A percentile compares a stretch with the other conserved stretches of the same genome.
These are phyloP conservation scores for Exophiala sp. DNA, from an alignment of 2,329 filamentous ascomycete genomes.

Conservation along the genomic window DNA sequence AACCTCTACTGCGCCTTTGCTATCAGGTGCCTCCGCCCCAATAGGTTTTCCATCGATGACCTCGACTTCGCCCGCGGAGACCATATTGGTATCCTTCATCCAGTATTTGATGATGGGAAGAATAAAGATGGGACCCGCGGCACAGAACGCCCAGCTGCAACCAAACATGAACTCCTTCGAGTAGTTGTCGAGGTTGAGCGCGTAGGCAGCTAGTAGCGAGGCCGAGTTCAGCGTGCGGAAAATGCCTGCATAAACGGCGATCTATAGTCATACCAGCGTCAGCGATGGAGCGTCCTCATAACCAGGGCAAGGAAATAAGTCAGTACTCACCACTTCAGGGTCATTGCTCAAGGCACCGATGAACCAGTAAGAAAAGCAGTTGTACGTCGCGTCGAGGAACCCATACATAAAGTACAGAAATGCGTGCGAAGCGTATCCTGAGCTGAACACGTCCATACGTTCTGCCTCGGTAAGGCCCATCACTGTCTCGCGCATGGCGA, in stretches of 20 bases:
- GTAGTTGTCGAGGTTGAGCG: not conserved
- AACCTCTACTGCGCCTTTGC: too few species aligned
- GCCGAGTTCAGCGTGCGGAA: slow-evolving; percentile 6
- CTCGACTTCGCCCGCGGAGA: not conserved
- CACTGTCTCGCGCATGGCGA: not conserved
- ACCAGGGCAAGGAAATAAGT: not conserved
- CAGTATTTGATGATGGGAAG: slow-evolving; percentile 5
- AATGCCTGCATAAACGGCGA: slow-evolving; percentile 23
- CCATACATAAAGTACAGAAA: not conserved
- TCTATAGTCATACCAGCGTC: slow-evolving; percentile 9
- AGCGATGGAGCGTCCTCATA: not conserved
- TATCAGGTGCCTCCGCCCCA: too few species aligned
- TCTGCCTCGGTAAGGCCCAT: not conserved
- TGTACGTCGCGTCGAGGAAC: not conserved
- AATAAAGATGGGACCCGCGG: not conserved
- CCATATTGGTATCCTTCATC: slow-evolving; percentile 6
- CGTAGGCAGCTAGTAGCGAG: not conserved
- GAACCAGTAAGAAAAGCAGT: not conserved
- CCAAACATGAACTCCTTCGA: slow-evolving; percentile 10
- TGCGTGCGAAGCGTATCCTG: not conserved
- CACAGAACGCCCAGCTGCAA: slow-evolving; percentile 30
- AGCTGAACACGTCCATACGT: not conserved
- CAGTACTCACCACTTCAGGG: slow-evolving; percentile 1
- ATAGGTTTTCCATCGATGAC: not conserved
- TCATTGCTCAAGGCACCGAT: not conserved